A percentile compares a stretch with the other conserved stretches of the same genome.
phyloP scores from a whole-genome alignment of 768 basidiomycete genomes.

The Rhizopogon vinicolor region DNA sequence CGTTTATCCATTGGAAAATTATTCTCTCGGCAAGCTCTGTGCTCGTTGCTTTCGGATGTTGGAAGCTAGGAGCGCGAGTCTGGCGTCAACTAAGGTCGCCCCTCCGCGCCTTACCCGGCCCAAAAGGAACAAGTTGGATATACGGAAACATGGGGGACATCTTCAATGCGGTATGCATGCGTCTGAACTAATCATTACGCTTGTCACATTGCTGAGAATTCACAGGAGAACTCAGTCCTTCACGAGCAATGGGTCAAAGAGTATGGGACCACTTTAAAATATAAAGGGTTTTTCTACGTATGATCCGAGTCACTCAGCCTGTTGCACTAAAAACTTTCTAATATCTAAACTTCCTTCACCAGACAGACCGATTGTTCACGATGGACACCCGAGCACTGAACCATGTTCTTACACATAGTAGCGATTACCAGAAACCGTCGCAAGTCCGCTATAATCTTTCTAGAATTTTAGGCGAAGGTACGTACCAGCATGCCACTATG shows the following conservation, averaged over 20 bases:
- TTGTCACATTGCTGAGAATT: background rate
- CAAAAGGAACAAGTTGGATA: constrained; percentile 37
- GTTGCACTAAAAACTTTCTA: background rate
- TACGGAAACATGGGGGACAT: constrained; percentile 47
- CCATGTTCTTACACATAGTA: constrained; percentile 55
- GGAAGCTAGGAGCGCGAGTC: constrained; percentile 25
- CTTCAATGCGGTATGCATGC: constrained; percentile 32
- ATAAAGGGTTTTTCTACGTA: constrained; percentile 41
- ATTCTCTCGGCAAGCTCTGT: constrained; percentile 4
- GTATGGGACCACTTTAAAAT: constrained; percentile 44
- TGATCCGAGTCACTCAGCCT: constrained; percentile 7
- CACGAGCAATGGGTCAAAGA: constrained; percentile 42
- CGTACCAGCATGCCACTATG: background rate
- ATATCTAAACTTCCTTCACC: background rate
- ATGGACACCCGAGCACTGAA: constrained; percentile 58
- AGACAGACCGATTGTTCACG: constrained; percentile 45
- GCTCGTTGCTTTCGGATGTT: constrained; percentile 24
- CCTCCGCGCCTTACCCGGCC: constrained; percentile 47
- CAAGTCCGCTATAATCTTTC: constrained; percentile 31
- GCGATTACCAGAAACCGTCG: constrained; percentile 54
- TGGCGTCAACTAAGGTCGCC: constrained; percentile 35
- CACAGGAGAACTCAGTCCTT: constrained; percentile 23
- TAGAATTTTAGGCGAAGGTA: constrained; percentile 38
- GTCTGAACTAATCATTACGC: background rate
- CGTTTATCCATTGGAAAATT: background rate